A percentile compares a stretch with the other conserved stretches of the same genome.
Evolutionary conservation across 257 asterid genomes (phyloP).

Genomic region (Primulina huaijiensis): DNA sequence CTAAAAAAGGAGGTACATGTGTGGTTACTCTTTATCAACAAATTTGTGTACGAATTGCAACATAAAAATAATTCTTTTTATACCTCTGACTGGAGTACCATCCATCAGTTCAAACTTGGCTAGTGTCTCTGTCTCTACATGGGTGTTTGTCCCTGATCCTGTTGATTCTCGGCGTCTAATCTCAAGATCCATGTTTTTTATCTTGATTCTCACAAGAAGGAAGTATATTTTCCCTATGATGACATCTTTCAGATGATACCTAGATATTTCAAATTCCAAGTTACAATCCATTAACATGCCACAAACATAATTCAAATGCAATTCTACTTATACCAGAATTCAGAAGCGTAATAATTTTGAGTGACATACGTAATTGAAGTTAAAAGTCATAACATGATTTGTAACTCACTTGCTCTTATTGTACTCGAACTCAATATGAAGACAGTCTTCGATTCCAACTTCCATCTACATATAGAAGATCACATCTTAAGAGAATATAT

Average conservation of each 20-base stretch:
- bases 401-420: constrained; percentile 89
- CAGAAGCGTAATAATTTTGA: not conserved
- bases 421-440: constrained; percentile 97
- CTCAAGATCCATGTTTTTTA: constrained; percentile 97
- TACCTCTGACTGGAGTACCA: constrained; percentile 99
- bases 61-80: not conserved
- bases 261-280: constrained; percentile 35
- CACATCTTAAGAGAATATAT: constrained; percentile 5
- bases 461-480: constrained; percentile 72
- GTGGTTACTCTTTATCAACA: not conserved
- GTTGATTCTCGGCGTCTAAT: constrained; percentile 95
- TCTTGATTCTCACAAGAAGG: constrained; percentile 93
- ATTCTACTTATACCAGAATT: not conserved
- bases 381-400: not conserved
- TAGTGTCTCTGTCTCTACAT: constrained; percentile 96
- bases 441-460: constrained; percentile 99
- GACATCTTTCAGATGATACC: constrained; percentile 97
- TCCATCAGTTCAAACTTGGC: constrained; percentile 99
- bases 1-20: not conserved
- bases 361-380: constrained; percentile 13
- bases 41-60: not conserved
- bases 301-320: not conserved
- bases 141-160: constrained; percentile 92
- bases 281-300: constrained; percentile 7
- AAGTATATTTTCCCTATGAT: constrained; percentile 91